Evolutionary conservation across 2,329 filamentous ascomycete species (phyloP), one percentile per base, ranked within the genome.

Genomic region (Claviceps africana): DNA sequence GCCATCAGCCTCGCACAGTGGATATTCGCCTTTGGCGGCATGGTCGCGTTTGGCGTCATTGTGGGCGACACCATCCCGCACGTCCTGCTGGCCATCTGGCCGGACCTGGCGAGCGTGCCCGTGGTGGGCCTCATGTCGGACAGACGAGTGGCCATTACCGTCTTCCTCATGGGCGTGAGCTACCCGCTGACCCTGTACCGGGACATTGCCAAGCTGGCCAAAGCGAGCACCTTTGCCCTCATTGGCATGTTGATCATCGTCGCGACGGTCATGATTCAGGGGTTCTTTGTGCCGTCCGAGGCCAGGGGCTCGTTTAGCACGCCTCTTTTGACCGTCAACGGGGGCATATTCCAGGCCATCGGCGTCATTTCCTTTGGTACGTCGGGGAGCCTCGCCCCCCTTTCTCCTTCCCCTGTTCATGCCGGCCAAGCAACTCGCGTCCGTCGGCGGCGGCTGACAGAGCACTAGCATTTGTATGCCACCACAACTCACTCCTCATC

Each of bases 41-140:
- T 98, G 93, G 82, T 98, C 52, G 93, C 93, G 15, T 98, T 97
- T 67, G 93, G 90, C 58, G 89, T 98, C 62, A 96, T 98, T 62
- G 86, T 98, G 10, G 93, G 93, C 54, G 93, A 98, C 67, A 90
- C 88, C 1, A 96, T 98, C 63, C 93, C 93, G 3, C 88, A 90
- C 65, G 93, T 98, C 47, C 67, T 97, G 61, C 71, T 76, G 47
- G 88, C 90, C 4, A 68, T 96, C 5, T 95, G 91, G 72, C 90
- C 93, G 0, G 79, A 79, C 2, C 65, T 97, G 54, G 70, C 72
- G 40, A 73, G 82, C 31, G 81, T 86, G 65, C 82, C 88, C 0
- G 85, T 96, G 22, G 67, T 97, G 19, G 87, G 88, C 67, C 75
- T 95, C 53, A 71, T 98, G 60, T 86, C 86, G 8, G 82, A 95